Base-by-base conservation (phyloP, 805 yeast species). In the Candida khao-thaluensis region DNA sequence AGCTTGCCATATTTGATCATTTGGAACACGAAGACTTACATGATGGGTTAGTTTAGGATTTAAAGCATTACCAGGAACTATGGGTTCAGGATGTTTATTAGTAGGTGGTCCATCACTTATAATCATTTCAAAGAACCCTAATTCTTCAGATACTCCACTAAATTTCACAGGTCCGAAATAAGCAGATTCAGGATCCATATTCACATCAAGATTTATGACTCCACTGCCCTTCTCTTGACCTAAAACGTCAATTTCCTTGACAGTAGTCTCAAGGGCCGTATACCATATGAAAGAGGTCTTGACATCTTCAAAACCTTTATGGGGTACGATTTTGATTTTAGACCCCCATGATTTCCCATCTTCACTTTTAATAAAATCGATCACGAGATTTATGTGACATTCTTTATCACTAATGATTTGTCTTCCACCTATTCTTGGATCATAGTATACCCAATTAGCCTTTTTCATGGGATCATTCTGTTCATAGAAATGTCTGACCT, bases 361-460 rank as follows among this genome's bases (percentile, higher is more conserved):
- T 7, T 60, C 66, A 35, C 77, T 74, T 62, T 93, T 93, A 21
- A 84, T 84, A 58, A 89, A 85, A 44, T 83, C 85, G 5, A 86
- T 78, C 0, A 77, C 74, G 27, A 93, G 52, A 39, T 76, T 74
- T 3, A 89, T 60, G 39, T 78, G 77, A 44, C 79, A 75, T 23
- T 76, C 84, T 15, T 64, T 59, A 57, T 93, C 99, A 25, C 69
- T 63, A 20, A 93, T 79, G 1, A 76, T 66, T 54, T 93, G 91
- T 44, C 75, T 68, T 0, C 99, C 99, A 17, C 99, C 99, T 10
- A 62, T 35, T 47, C 98, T 72, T 4, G 96, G 89, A 56, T 93
- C 98, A 57, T 84, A 93, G 25, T 71, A 66, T n/a, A 76, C 71
- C 96, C 97, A 93, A 17, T 90, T 87, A 49, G 85, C 91, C 38